Evolutionary conservation across 2,329 filamentous ascomycete genomes (phyloP).

Genomic region (Colletotrichum coccodes): DNA sequence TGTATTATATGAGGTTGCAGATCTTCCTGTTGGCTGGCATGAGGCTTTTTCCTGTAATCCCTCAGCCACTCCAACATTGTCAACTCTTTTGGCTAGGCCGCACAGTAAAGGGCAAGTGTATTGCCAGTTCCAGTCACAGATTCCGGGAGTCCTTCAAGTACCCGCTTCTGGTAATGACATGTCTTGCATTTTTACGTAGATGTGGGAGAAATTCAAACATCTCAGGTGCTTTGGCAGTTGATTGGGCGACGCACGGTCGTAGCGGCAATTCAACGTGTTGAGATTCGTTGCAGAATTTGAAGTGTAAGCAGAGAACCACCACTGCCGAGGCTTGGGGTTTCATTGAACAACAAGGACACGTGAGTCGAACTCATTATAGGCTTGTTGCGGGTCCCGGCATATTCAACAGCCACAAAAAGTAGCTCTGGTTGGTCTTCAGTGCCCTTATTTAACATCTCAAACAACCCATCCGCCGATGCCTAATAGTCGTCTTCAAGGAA

Average conservation of each 20-base stretch:
- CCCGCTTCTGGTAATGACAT: neutral
- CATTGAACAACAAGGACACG: accelerated
- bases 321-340: neutral
- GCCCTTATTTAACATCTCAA: neutral
- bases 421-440: neutral
- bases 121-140: neutral
- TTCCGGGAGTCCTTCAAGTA: neutral
- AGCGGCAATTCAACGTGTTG: neutral
- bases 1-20: neutral
- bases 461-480: neutral
- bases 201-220: neutral
- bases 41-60: neutral
- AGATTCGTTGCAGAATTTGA: neutral
- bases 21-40: neutral
- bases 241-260: neutral
- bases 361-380: neutral
- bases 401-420: neutral
- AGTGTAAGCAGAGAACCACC: neutral
- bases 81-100: neutral
- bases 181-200: neutral
- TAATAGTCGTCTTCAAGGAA: neutral
- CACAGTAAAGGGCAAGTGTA: neutral
- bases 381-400: neutral
- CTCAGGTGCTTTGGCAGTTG: neutral
- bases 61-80: neutral